Percentiles rank a stretch among this genome's conserved stretches.
Evolutionary conservation across 164 flowering plant species (phyloP).

Genomic region (Stephania japonica): DNA sequence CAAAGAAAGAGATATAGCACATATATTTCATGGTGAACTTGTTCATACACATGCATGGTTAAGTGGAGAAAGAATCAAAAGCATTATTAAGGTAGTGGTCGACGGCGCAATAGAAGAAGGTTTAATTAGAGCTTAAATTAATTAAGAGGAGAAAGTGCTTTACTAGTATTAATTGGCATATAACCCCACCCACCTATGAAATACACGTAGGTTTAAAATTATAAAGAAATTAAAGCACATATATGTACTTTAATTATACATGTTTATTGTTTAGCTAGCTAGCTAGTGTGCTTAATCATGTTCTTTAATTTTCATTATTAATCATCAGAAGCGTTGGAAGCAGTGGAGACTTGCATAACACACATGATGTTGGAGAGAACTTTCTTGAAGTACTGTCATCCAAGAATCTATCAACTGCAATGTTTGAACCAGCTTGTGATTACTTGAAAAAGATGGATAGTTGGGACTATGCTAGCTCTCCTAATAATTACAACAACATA

Average conservation of each 20-base stretch:
- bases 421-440: conserved; percentile 46
- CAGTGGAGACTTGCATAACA: conserved; percentile 30
- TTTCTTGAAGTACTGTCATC: conserved; percentile 36
- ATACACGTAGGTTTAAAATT: neutral
- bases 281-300: neutral
- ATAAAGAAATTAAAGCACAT: too few relatives aligned
- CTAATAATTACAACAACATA: conserved; percentile 23
- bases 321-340: conserved; percentile 32
- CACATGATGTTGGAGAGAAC: conserved; percentile 39
- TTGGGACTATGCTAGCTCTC: conserved; percentile 36
- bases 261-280: neutral
- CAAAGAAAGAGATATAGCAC: too few relatives aligned
- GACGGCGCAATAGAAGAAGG: conserved; percentile 7
- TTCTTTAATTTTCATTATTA: neutral
- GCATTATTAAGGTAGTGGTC: neutral
- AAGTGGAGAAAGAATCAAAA: conserved; percentile 15
- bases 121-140: neutral
- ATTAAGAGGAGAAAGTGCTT: neutral
- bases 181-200: neutral
- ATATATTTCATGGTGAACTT: neutral
- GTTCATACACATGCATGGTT: conserved; percentile 9
- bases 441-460: conserved; percentile 46
- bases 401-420: conserved; percentile 28
- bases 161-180: neutral
- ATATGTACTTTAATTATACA: neutral